These are phyloP conservation scores for Talaromyces atroroseus DNA, from an alignment of 2,329 filamentous ascomycete species.

Conservation along the genomic window DNA sequence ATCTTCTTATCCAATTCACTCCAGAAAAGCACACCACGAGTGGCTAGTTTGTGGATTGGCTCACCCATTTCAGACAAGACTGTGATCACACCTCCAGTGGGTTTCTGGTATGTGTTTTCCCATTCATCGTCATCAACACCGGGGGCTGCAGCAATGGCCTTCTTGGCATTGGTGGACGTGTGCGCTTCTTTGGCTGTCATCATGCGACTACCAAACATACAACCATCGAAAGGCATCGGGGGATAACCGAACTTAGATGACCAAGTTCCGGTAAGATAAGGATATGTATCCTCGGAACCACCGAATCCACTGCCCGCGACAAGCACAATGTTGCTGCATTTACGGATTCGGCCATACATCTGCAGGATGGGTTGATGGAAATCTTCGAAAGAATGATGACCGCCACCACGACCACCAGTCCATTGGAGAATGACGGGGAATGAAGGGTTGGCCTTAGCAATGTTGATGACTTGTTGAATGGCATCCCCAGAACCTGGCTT, in stretches of 20 bases:
- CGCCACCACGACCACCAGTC: slow-evolving; percentile 90
- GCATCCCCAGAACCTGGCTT: slow-evolving; percentile 87
- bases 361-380: slow-evolving; percentile 88
- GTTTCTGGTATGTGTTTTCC: slow-evolving; percentile 89
- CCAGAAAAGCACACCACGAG: slow-evolving; percentile 94
- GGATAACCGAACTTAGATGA: slow-evolving; percentile 81
- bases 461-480: slow-evolving; percentile 85
- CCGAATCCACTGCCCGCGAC: slow-evolving; percentile 90
- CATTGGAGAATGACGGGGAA: slow-evolving; percentile 94
- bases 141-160: slow-evolving; percentile 80
- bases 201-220: slow-evolving; percentile 84
- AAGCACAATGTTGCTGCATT: slow-evolving; percentile 79
- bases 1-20: slow-evolving; percentile 99
- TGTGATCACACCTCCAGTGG: slow-evolving; percentile 89
- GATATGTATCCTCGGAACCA: slow-evolving; percentile 82
- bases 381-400: slow-evolving; percentile 91
- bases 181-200: slow-evolving; percentile 93
- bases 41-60: slow-evolving; percentile 97
- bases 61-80: slow-evolving; percentile 99
- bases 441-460: slow-evolving; percentile 85
- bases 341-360: slow-evolving; percentile 84
- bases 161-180: slow-evolving; percentile 80
- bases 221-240: slow-evolving; percentile 90
- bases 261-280: slow-evolving; percentile 86
- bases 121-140: slow-evolving; percentile 77